A percentile compares a stretch with the other conserved stretches of the same genome.
Evolutionary conservation across 225 moss, liverwort and hornwort species (phyloP).

Genomic region (Sphagnum tenellum): DNA sequence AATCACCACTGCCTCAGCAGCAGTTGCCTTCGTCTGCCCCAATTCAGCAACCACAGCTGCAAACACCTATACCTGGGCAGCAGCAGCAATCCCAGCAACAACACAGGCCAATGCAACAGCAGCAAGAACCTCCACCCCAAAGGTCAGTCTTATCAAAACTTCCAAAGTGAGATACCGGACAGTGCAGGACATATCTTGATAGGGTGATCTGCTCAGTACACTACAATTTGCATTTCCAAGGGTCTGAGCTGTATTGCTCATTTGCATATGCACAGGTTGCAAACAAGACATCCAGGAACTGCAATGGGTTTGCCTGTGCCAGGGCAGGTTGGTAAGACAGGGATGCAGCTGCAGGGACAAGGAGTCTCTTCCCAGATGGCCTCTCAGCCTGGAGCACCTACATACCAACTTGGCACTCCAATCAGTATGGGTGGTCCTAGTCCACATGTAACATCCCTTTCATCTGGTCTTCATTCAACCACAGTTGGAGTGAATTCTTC

Average conservation of each 20-base stretch:
- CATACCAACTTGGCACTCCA: constrained; percentile 24
- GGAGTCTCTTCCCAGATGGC: constrained; percentile 21
- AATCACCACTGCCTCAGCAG: constrained; percentile 1
- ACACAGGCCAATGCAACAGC: constrained; percentile 13
- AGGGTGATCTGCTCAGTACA: no score
- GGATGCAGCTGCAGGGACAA: constrained; percentile 23
- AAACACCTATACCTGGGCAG: constrained; percentile 6
- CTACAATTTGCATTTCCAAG: no score
- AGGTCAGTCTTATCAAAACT: constrained; percentile 15
- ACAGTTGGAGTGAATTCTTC: constrained; percentile 17
- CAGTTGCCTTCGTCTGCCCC: constrained; percentile 3
- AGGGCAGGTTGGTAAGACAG: constrained; percentile 25
- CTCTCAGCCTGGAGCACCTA: constrained; percentile 16
- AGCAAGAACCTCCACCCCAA: constrained; percentile 20
- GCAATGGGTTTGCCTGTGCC: constrained; percentile 21
- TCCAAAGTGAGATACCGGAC: no score
- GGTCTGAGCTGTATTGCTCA: background rate
- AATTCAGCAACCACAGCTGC: constrained; percentile 22
- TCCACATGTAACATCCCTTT: constrained; percentile 11
- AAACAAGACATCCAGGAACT: constrained; percentile 23
- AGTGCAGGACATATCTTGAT: no score
- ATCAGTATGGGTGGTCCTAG: constrained; percentile 11
- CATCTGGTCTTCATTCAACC: constrained; percentile 15
- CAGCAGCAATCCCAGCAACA: constrained; percentile 20
- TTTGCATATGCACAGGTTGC: constrained; percentile 23